A percentile compares a stretch with the other conserved stretches of the same genome.
phyloP scores from a whole-genome alignment of 1,284 basidiomycete species.

The Singerocomus rubriflavus region DNA sequence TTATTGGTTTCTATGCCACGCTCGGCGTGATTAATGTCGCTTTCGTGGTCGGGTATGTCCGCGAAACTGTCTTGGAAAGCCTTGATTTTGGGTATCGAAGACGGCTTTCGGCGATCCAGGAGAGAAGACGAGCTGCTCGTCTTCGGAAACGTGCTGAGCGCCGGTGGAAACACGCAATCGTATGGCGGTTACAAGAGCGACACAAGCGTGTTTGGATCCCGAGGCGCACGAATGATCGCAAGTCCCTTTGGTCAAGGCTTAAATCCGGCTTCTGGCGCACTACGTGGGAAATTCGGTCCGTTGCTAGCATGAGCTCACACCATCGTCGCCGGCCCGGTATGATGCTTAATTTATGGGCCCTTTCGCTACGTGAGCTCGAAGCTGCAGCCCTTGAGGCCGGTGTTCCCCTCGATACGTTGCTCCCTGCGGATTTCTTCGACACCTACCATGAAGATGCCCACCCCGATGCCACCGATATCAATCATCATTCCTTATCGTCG shows the following conservation, averaged over 20 bases:
- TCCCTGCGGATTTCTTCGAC: slow-evolving; percentile 39
- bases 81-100: slow-evolving; percentile 59
- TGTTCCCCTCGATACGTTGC: slow-evolving; percentile 49
- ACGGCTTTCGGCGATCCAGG: slow-evolving; percentile 43
- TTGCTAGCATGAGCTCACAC: slow-evolving; percentile 11
- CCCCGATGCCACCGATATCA: background rate
- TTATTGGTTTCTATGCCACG: slow-evolving; percentile 55
- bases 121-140: slow-evolving; percentile 38
- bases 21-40: slow-evolving; percentile 64
- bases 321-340: slow-evolving; percentile 38
- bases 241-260: slow-evolving; percentile 15
- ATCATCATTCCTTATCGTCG: slow-evolving; percentile 2
- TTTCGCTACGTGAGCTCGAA: slow-evolving; percentile 50
- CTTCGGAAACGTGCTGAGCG: slow-evolving; percentile 40
- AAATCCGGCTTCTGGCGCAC: slow-evolving; percentile 7
- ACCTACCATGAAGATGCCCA: slow-evolving; percentile 7
- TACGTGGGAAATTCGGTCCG: slow-evolving; percentile 3
- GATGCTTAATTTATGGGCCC: slow-evolving; percentile 58
- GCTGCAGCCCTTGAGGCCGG: slow-evolving; percentile 63
- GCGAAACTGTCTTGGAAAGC: slow-evolving; percentile 71
- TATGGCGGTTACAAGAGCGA: slow-evolving; percentile 52
- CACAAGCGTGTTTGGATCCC: slow-evolving; percentile 51
- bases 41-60: slow-evolving; percentile 61
- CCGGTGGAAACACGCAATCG: slow-evolving; percentile 57
- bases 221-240: slow-evolving; percentile 5